Evolutionary conservation across 306 rosid species (phyloP).

Genomic region (Cucumis cinereus): DNA sequence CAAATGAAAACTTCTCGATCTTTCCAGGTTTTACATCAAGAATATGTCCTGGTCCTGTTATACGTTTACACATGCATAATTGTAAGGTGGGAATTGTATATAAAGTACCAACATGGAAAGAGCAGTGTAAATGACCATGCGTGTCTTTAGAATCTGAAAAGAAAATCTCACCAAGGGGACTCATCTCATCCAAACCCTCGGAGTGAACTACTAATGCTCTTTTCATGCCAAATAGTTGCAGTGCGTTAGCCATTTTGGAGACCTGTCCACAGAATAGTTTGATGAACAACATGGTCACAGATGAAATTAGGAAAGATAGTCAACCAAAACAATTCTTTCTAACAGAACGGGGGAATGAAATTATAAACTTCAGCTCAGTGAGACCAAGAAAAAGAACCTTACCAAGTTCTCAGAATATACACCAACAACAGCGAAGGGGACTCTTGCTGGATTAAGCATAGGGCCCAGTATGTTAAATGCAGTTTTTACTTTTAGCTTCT

Average conservation of each 20-base stretch:
- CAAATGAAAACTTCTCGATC: conserved; percentile 63
- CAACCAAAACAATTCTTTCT: not conserved
- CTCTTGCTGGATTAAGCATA: conserved; percentile 85
- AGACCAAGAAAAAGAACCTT: not conserved
- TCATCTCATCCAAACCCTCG: conserved; percentile 92
- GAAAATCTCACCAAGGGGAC: conserved; percentile 69
- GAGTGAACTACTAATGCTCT: conserved; percentile 97
- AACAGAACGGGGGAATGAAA: not conserved
- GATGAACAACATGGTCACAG: not conserved
- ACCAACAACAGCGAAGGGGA: conserved; percentile 87
- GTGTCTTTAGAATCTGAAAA: not conserved
- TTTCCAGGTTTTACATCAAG: conserved; percentile 70
- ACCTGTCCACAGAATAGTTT: conserved; percentile 36
- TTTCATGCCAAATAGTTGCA: conserved; percentile 75
- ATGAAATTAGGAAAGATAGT: not conserved
- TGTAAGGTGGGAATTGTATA: not conserved
- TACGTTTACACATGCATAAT: not conserved
- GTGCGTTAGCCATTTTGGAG: conserved; percentile 72
- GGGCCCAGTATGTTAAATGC: conserved; percentile 90
- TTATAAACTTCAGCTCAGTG: not conserved
- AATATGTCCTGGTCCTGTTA: conserved; percentile 77
- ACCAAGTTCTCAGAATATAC: conserved; percentile 77
- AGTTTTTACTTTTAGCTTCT: conserved; percentile 70
- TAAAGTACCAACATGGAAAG: not conserved
- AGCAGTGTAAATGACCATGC: not conserved